Percentiles rank a stretch among this genome's conserved stretches.
These are phyloP conservation scores for Scenedesmus sp. DNA, from an alignment of 163 green algal genomes.

Conservation along the genomic window DNA sequence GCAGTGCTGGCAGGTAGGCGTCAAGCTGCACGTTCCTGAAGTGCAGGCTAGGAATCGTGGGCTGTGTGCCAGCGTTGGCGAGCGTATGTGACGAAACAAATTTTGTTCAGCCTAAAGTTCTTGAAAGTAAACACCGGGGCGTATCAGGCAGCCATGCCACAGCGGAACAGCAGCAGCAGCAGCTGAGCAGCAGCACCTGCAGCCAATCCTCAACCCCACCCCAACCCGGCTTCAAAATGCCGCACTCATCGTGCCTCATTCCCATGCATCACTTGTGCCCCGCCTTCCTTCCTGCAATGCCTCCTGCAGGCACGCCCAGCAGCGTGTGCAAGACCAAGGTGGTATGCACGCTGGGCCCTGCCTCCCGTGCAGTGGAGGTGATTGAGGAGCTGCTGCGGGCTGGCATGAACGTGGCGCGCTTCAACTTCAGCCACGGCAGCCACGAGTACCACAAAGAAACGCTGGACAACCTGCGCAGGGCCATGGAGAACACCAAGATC, in stretches of 20 bases:
- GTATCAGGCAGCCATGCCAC: background rate
- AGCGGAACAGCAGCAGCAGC: background rate
- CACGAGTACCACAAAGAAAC: constrained; percentile 98
- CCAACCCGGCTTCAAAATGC: background rate
- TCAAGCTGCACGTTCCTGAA: background rate
- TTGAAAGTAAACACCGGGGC: background rate
- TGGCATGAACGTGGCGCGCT: constrained; percentile 97
- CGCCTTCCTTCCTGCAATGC: background rate
- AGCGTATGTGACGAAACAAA: too few species aligned
- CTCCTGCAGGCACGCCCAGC: constrained; percentile 64
- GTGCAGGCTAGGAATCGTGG: background rate
- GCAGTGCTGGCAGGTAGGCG: constrained; percentile 68
- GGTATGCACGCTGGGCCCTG: constrained; percentile 97
- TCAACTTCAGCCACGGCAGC: constrained; percentile 98
- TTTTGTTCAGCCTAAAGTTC: too few species aligned
- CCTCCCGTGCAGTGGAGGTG: constrained; percentile 83
- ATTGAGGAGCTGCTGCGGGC: constrained; percentile 93
- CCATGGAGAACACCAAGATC: constrained; percentile 93
- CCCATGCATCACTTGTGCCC: background rate
- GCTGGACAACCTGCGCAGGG: constrained; percentile 91
- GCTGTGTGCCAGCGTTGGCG: background rate
- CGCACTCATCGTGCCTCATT: background rate
- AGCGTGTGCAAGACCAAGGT: constrained; percentile 92
- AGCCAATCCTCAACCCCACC: background rate
- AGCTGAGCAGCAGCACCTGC: background rate